Conservation (phyloP, 495 filamentous ascomycete genomes). For the Penicillium parvum region DNA sequence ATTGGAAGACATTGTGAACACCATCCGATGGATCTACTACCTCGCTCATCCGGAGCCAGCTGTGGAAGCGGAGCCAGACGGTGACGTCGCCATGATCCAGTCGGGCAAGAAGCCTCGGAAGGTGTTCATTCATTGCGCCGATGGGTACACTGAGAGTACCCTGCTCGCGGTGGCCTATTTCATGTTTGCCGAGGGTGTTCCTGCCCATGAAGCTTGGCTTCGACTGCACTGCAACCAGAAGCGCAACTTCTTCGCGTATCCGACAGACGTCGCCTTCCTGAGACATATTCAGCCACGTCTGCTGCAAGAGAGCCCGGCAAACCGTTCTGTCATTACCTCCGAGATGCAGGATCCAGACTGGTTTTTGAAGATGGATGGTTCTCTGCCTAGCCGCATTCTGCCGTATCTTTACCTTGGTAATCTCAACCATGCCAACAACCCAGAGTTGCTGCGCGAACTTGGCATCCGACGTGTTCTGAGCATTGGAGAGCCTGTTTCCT, state of each 20-base stretch:
- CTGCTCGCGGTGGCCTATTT: conserved; percentile 83
- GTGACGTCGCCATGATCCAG: conserved; percentile 50
- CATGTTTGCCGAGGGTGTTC: conserved; percentile 79
- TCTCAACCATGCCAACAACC: conserved; percentile 88
- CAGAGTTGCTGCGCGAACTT: conserved; percentile 68
- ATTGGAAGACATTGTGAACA: conserved; percentile 76
- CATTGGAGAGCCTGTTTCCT: conserved; percentile 85
- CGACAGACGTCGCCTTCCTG: conserved; percentile 78
- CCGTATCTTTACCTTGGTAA: conserved; percentile 98
- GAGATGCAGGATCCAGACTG: conserved; percentile 62
- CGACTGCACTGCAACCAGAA: conserved; percentile 72
- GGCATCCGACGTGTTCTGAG: conserved; percentile 86
- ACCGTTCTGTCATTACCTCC: conserved; percentile 22
- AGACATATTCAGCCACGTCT: conserved; percentile 70
- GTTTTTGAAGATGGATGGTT: conserved; percentile 83
- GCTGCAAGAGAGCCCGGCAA: conserved; percentile 48
- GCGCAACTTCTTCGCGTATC: conserved; percentile 95
- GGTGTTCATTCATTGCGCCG: conserved; percentile 86
- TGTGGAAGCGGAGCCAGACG: conserved; percentile 49
- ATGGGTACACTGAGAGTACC: conserved; percentile 94
- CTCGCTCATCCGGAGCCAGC: conserved; percentile 57
- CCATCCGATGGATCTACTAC: conserved; percentile 84
- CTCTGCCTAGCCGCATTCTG: conserved; percentile 79
- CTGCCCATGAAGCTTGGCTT: conserved; percentile 82
- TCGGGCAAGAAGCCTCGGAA: conserved; percentile 45